Conservation (phyloP, 139 green algal genomes). For the Picochlorum sp. region DNA sequence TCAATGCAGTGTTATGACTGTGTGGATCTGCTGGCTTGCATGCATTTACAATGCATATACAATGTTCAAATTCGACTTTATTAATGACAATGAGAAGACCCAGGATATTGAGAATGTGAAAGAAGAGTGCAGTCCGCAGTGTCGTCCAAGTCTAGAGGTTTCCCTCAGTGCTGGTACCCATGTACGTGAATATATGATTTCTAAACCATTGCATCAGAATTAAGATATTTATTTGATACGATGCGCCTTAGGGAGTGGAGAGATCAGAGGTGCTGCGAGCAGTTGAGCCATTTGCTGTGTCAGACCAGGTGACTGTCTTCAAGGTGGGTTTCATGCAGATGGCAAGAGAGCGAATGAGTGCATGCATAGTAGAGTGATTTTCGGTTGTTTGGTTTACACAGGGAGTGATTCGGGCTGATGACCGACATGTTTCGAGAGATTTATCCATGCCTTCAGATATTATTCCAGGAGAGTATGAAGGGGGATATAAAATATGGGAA, state of each 20-base stretch:
- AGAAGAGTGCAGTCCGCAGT: neutral
- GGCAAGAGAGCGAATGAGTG: too few relatives aligned
- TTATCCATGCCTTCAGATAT: slow-evolving; percentile 12
- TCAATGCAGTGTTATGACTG: too few relatives aligned
- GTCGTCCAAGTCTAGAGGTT: slow-evolving; percentile 3
- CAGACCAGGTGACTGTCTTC: too few relatives aligned
- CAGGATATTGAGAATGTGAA: neutral
- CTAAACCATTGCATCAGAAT: too few relatives aligned
- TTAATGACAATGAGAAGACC: neutral
- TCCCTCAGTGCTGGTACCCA: slow-evolving; percentile 7
- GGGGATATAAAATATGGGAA: slow-evolving; percentile 93
- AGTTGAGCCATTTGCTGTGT: too few relatives aligned
- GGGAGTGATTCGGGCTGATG: neutral
- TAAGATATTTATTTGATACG: too few relatives aligned
- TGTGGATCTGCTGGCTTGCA: neutral
- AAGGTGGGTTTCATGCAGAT: too few relatives aligned
- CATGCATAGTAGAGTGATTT: too few relatives aligned
- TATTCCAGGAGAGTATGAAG: slow-evolving; percentile 30
- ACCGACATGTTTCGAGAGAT: neutral
- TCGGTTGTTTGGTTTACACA: too few relatives aligned
- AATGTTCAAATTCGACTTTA: slow-evolving; percentile 17
- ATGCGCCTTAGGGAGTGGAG: too few relatives aligned
- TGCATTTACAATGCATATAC: neutral
- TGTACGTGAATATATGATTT: neutral
- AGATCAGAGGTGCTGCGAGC: too few relatives aligned